Base-by-base conservation (phyloP, 139 green algal species). In the Haematococcus sp. region DNA sequence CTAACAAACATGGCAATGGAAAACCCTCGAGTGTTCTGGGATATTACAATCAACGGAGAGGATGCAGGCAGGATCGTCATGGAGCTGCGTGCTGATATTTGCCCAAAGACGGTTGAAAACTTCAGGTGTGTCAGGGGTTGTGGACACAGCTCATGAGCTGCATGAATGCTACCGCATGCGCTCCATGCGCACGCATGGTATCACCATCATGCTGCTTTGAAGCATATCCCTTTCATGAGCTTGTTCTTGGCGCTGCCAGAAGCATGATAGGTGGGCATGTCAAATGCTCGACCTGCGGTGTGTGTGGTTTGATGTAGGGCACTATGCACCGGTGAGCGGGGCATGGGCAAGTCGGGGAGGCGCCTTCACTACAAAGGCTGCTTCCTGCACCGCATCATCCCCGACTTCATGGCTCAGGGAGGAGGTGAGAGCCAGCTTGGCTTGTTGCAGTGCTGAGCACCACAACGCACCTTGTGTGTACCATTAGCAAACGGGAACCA, bases 41-140 rank as follows among this genome's bases (percentile, higher is more conserved):
- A 93, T 27, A 84, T 93, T 7, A 35, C 77, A 4, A 86, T 91
- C 59, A 79, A 75, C 2, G 87, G 85, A 25, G 76, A 89, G 70
- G 25, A 75, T 32, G 78, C 78, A 2, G 89, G 89, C 16, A 64
- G 88, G 0, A 84, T 95, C 9, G 84, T 89, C 15, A 91, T 93
- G 76, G 82, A 91, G 76, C 83, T 94, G 19, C 71, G 67, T 23
- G 76, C 78, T 0, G 88, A 97, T 46, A 86, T 94, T 0, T 88
- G 89, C 3, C 91, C 91, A 3, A 88, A 87, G 43, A 95, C 90
- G 2, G 84, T 82, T 4, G 94, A 97, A 72, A 98, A 97, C 87
- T 98, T 98, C 87, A 79, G 90, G 40, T 51, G 11, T 63, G 25
- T 15, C 13, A 35, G n/a, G 25, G 17, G 23, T 27, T 23, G 5